These are phyloP conservation scores for Aspergillus conjunctus DNA, from an alignment of 495 filamentous ascomycete species.

Conservation along the genomic window DNA sequence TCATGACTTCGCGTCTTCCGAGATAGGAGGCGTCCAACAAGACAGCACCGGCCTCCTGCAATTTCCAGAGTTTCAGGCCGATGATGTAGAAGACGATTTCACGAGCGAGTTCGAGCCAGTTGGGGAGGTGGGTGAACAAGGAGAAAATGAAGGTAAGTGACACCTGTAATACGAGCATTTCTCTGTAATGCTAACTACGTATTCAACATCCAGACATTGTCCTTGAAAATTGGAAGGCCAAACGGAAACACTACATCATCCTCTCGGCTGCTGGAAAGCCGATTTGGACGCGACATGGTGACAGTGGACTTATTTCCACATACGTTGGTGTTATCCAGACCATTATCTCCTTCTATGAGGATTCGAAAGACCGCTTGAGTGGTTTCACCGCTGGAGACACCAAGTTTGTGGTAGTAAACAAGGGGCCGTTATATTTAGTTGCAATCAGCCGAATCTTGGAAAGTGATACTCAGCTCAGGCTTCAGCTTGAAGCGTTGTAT, in stretches of 20 bases:
- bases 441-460: constrained; percentile 91
- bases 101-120: constrained; percentile 77
- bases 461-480: constrained; percentile 80
- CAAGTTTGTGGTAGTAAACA: constrained; percentile 79
- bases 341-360: constrained; percentile 95
- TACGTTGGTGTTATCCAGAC: constrained; percentile 98
- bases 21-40: constrained; percentile 23
- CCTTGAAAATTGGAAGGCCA: constrained; percentile 75
- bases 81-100: constrained; percentile 63
- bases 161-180: not conserved
- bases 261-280: constrained; percentile 97
- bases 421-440: constrained; percentile 87
- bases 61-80: constrained; percentile 56
- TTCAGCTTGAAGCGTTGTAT: constrained; percentile 91
- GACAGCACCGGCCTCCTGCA: constrained; percentile 41
- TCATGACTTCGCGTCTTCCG: constrained; percentile 58
- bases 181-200: constrained; percentile 12
- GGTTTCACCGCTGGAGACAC: constrained; percentile 82
- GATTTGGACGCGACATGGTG: constrained; percentile 92
- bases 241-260: constrained; percentile 95
- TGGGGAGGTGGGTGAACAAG: constrained; percentile 61
- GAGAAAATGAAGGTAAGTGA: constrained; percentile 65
- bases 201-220: constrained; percentile 54
- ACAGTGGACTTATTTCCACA: constrained; percentile 81
- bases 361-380: constrained; percentile 69